Percentiles rank a stretch among this genome's conserved stretches.
phyloP scores from a whole-genome alignment of 345 rosid genomes.

The Rhizophora apiculata region DNA sequence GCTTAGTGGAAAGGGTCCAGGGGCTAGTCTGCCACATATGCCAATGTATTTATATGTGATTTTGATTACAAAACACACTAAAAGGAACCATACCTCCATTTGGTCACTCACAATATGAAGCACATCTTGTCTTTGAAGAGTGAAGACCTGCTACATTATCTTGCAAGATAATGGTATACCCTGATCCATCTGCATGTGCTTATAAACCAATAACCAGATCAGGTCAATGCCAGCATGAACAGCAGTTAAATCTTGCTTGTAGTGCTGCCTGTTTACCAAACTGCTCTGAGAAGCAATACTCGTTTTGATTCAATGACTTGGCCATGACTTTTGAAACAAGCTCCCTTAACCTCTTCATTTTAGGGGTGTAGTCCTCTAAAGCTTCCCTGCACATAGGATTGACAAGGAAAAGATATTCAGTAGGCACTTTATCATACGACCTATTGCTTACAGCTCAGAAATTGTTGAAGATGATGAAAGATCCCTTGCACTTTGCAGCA shows the following conservation, averaged over 20 bases:
- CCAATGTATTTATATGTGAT: background rate
- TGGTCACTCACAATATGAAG: constrained; percentile 24
- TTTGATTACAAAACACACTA: background rate
- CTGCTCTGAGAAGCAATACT: constrained; percentile 23
- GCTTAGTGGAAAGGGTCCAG: background rate
- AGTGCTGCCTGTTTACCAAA: constrained; percentile 16
- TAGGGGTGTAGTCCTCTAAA: constrained; percentile 30
- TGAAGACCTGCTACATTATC: constrained; percentile 25
- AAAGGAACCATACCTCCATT: constrained; percentile 12
- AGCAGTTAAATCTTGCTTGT: constrained; percentile 22
- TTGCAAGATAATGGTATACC: constrained; percentile 19
- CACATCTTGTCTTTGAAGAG: constrained; percentile 11
- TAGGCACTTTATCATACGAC: background rate
- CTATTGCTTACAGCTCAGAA: constrained; percentile 11
- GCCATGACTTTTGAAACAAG: constrained; percentile 19
- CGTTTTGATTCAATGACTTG: constrained; percentile 11
- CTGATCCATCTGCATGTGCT: constrained; percentile 24
- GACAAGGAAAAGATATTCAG: too few species aligned
- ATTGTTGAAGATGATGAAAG: background rate
- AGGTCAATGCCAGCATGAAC: constrained; percentile 16
- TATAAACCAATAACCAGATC: constrained; percentile 24
- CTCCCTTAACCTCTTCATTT: constrained; percentile 32
- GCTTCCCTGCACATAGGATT: constrained; percentile 21
- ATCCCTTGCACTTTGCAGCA: too few species aligned
- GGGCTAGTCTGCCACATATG: background rate